Base-by-base conservation (phyloP, 2,329 filamentous ascomycete species). In the Metarhizium rileyi region DNA sequence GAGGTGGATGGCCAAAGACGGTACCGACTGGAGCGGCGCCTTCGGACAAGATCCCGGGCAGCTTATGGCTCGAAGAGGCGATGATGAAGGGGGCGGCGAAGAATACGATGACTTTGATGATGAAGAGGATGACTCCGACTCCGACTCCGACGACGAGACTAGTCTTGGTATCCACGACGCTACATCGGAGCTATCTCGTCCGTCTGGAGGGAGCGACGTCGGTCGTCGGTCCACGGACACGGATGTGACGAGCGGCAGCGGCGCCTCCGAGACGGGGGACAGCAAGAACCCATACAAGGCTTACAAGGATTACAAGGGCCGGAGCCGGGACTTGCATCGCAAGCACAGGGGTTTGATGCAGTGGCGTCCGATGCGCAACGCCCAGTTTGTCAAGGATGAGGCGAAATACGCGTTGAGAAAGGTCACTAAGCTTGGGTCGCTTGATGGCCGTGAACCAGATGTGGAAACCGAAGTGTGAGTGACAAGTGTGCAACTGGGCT, bases 271-370 rank as follows among this genome's bases (percentile, higher is more conserved):
- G 14, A 66, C 59, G 46, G 64, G 62, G 48, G 60, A 56, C 50
- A 70, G 68, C 58, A 76, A 70, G 59, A 80, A 80, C 55, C 80
- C 79, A 0, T 66, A 80, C 52, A 72, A 72, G 56, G 71, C 76
- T 56, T 73, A 76, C 61, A 82, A 82, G 62, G 76, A 84, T 22
- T 81, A 85, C 63, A 82, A 81, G 58, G 73, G 74, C 50, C 77
- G 81, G 54, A 88, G 84, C 62, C 81, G 85, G 54, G 82, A 86
- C 43, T 75, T 96, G 63, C 85, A 90, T 64, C 80, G 90, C 1
- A 89, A 90, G 69, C 90, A 96, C 58, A 77, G 90, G 10, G 91
- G 91, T 0, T 61, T 95, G 62, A 95, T 96, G 88, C 91, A 97
- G 66, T 97, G 90, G 90, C 87, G 83, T 61, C 90, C 91, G 0